These are phyloP conservation scores for Graphilbum fragrans DNA, from an alignment of 2,329 filamentous ascomycete genomes.

Conservation along the genomic window DNA sequence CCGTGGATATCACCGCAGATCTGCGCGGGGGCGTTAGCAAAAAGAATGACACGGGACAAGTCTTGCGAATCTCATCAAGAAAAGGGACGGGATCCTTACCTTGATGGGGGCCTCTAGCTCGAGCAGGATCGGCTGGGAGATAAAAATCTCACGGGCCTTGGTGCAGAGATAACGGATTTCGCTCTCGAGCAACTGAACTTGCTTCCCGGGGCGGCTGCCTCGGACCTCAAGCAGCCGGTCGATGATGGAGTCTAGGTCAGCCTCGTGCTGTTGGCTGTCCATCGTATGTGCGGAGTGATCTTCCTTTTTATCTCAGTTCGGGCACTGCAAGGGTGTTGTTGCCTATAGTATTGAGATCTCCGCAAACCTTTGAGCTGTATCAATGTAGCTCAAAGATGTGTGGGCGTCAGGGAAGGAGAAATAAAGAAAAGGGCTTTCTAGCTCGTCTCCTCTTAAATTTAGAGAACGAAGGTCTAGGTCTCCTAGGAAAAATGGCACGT, in stretches of 20 bases:
- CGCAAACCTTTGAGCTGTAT: slow-evolving; percentile 11
- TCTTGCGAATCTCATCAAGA: neutral
- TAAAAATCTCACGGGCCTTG: slow-evolving; percentile 98
- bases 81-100: slow-evolving; percentile 40
- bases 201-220: slow-evolving; percentile 94
- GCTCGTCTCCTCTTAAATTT: neutral
- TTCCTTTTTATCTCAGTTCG: slow-evolving; percentile 1
- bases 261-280: slow-evolving; percentile 65
- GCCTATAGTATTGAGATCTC: slow-evolving; percentile 7
- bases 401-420: slow-evolving; percentile 7
- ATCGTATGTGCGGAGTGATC: slow-evolving; percentile 23
- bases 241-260: slow-evolving; percentile 99
- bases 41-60: slow-evolving; percentile 6
- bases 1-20: slow-evolving; percentile 99
- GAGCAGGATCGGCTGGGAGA: slow-evolving; percentile 94
- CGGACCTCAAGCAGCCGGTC: slow-evolving; percentile 94
- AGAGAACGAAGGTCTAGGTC: neutral
- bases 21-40: slow-evolving; percentile 37
- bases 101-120: slow-evolving; percentile 98
- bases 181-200: slow-evolving; percentile 90
- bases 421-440: neutral
- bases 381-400: slow-evolving; percentile 9
- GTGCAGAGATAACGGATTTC: slow-evolving; percentile 97
- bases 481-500: neutral
- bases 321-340: neutral